Evolutionary conservation across 495 filamentous ascomycete genomes (phyloP), one percentile per base, ranked within the genome.

Genomic region (Astrothelium subdiscretum): DNA sequence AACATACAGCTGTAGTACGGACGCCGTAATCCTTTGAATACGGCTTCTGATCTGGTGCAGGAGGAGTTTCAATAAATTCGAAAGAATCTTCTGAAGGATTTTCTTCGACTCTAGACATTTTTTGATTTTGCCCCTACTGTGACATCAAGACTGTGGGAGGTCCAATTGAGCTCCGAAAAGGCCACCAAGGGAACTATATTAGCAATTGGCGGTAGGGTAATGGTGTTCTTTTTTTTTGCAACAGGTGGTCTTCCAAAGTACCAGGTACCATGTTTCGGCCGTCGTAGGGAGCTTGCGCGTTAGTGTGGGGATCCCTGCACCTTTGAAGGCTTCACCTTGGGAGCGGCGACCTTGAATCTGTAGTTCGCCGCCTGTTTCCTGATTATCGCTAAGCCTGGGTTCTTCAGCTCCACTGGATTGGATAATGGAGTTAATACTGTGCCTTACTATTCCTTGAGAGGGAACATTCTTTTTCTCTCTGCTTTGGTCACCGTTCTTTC

Each of bases 41-140:
- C 70, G 71, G 83, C 76, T 69, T 79, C 72, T 60, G 84, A 71
- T 63, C 75, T 35, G 80, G 77, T 60, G 82, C 81, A 66, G 84
- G 80, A 12, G 89, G 89, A 72, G 89, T 95, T 69, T 87, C 78
- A 71, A 92, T 83, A 71, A 88, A 92, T 70, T 89, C 83, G 71
- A 91, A 76, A 10, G 70, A 85, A 70, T 86, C 82, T 73, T 84
- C 83, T 18, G 76, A 80, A 10, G 48, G 24, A 54, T 54, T 54
- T 54, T 54, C 48, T 54, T 54, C 48, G 8, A 54, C 48, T 29
- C 29, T 54, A 2, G 48, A 54, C 48, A 54, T 54, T 3, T 11
- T 20, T 54, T 29, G 8, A n/a, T 6, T 11, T 26, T 26, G 24
- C 29, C 10, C 15, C 6, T 10, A 15, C 3, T 5, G 24, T 24